Evolutionary conservation across 768 basidiomycete species (phyloP).

Genomic region (Mycena floridula): DNA sequence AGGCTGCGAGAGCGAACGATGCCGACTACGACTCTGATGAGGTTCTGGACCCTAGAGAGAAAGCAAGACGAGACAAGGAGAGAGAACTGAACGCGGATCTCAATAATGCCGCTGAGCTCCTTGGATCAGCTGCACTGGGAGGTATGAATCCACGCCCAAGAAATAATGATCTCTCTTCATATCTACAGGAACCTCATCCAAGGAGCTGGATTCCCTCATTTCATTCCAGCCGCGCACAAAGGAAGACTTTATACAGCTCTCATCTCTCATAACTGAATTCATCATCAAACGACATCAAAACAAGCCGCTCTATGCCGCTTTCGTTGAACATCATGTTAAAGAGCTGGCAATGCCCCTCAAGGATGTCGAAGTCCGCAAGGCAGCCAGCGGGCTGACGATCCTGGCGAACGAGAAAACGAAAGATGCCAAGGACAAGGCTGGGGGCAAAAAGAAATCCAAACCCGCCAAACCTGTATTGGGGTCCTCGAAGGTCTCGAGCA

Average conservation of each 20-base stretch:
- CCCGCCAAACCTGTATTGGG: conserved; percentile 72
- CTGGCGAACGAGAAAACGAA: conserved; percentile 95
- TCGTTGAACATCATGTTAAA: conserved; percentile 80
- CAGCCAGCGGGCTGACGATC: conserved; percentile 74
- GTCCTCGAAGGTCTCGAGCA: conserved; percentile 57
- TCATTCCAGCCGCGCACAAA: conserved; percentile 81
- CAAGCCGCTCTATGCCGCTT: conserved; percentile 78
- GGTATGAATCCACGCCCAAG: conserved; percentile 34
- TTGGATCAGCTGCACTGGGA: conserved; percentile 65
- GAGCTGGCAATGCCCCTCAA: conserved; percentile 72
- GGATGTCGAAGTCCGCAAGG: conserved; percentile 90
- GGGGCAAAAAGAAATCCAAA: conserved; percentile 88
- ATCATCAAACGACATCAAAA: conserved; percentile 73
- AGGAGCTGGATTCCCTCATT: conserved; percentile 66
- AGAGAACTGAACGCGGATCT: conserved; percentile 84
- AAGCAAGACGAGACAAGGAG: conserved; percentile 72
- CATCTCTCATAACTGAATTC: conserved; percentile 64
- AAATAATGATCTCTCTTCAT: neutral
- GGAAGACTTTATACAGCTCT: conserved; percentile 78
- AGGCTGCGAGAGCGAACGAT: conserved; percentile 43
- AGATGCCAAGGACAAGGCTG: conserved; percentile 78
- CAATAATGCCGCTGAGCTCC: conserved; percentile 72
- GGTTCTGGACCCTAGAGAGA: conserved; percentile 75
- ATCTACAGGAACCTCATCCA: conserved; percentile 53
- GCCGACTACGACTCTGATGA: conserved; percentile 58